Percentiles rank a stretch among this genome's conserved stretches.
These are phyloP conservation scores for Cicer yamashitae DNA, from an alignment of 306 rosid genomes.

Conservation along the genomic window DNA sequence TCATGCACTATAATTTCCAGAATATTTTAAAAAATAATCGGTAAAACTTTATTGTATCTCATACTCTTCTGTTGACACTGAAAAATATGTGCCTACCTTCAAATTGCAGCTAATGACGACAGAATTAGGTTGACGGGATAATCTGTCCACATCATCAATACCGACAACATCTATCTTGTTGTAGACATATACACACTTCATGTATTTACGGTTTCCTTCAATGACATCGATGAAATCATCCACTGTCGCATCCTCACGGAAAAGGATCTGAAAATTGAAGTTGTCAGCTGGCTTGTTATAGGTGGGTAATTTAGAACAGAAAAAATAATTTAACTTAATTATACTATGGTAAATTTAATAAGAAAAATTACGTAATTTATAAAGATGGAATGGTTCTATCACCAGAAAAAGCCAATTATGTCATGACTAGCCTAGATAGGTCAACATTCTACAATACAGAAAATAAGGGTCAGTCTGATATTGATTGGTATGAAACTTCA, in stretches of 20 bases:
- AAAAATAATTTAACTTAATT: neutral
- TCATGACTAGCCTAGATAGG: slow-evolving; percentile 30
- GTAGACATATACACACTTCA: slow-evolving; percentile 97
- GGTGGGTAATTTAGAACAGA: slow-evolving; percentile 2
- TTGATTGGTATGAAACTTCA: neutral
- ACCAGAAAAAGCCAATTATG: slow-evolving; percentile 17
- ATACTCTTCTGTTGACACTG: slow-evolving; percentile 31
- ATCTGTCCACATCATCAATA: slow-evolving; percentile 92
- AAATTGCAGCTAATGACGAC: slow-evolving; percentile 97
- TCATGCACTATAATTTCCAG: neutral
- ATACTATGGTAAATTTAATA: slow-evolving; percentile 1
- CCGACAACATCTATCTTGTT: slow-evolving; percentile 98
- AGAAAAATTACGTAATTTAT: slow-evolving; percentile 34
- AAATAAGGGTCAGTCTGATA: neutral
- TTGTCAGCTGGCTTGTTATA: slow-evolving; percentile 14
- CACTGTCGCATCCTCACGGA: slow-evolving; percentile 98
- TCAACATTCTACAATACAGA: neutral
- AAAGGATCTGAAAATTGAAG: slow-evolving; percentile 71
- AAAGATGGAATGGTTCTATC: slow-evolving; percentile 22
- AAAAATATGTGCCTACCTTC: slow-evolving; percentile 59
- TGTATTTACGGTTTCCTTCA: slow-evolving; percentile 98
- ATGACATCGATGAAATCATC: slow-evolving; percentile 98
- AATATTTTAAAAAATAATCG: neutral
- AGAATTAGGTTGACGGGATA: slow-evolving; percentile 93
- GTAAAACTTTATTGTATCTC: neutral